A percentile compares a stretch with the other conserved stretches of the same genome.
phyloP scores from a whole-genome alignment of 345 rosid species.

The Linum trigynum region DNA sequence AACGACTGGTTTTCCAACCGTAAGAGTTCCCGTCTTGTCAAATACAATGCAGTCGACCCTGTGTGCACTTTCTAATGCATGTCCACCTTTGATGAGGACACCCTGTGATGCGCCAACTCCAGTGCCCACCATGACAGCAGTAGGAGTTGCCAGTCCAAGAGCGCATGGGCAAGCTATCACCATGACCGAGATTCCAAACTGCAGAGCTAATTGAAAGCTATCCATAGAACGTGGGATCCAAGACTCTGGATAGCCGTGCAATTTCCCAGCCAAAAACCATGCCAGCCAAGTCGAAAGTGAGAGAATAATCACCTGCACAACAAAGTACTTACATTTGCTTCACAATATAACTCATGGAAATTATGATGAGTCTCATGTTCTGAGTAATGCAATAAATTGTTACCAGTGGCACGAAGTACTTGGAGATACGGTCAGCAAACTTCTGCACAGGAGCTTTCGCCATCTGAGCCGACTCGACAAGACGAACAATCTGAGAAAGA shows the following conservation, averaged over 20 bases:
- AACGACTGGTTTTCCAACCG: conserved; percentile 80
- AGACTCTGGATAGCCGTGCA: conserved; percentile 66
- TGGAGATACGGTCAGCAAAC: conserved; percentile 82
- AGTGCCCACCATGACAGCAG: conserved; percentile 98
- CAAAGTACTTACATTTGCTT: neutral
- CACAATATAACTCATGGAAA: neutral
- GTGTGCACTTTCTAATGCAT: conserved; percentile 79
- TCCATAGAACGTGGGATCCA: conserved; percentile 98
- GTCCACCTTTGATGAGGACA: conserved; percentile 88
- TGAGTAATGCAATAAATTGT: neutral
- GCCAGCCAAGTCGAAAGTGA: conserved; percentile 82
- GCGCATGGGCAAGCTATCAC: conserved; percentile 99
- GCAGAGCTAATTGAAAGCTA: conserved; percentile 84
- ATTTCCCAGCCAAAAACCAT: conserved; percentile 83
- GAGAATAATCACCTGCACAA: conserved; percentile 59
- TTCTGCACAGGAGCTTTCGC: conserved; percentile 98
- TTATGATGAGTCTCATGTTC: neutral
- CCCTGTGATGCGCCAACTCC: conserved; percentile 99
- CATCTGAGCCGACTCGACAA: conserved; percentile 90
- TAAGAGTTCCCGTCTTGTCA: conserved; percentile 97
- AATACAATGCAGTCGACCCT: conserved; percentile 87
- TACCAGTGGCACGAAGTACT: conserved; percentile 82
- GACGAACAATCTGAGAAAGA: conserved; percentile 85
- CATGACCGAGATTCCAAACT: conserved; percentile 97
- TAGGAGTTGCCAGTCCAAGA: conserved; percentile 93